Base-by-base conservation (phyloP, 2,329 filamentous ascomycete species). In the Bertia moriformis region DNA sequence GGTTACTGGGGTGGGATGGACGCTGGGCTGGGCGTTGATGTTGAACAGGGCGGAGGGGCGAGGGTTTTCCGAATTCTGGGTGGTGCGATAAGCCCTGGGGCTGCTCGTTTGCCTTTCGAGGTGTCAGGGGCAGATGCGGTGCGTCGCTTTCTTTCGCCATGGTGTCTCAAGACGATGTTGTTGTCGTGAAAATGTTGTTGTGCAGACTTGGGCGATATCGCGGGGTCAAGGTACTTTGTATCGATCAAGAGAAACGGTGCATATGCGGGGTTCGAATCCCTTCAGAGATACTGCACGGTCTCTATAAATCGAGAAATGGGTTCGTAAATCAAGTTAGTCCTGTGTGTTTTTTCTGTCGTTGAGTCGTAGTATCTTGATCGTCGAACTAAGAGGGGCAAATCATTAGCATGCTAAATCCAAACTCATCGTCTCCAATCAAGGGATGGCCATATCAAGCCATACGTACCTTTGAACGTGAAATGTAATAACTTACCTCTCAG, bases 51-150 rank as follows among this genome's bases (percentile, higher is more conserved):
- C 69, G 60, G 41, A 78, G 54, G 14, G 71, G 69, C 44, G 71
- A 75, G 2, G 73, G 61, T 47, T 69, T 67, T 39, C 73, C 73
- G 48, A 78, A 78, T 47, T 75, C 64, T 29, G 67, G 61, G 20
- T 61, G 56, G 13, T 57, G 49, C 7, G 15, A 7, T 12, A 56
- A 46, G 19, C 55, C 48, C 27, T 49, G 51, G 14, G 51, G 40
- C 24, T 55, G 52, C 19, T 60, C 51, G 38, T 55, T 54, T 13
- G 52, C 50, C 43, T 56, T 58, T 14, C 54, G 52, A 38, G 58
- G 53, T 22, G 51, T 53, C 32, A 52, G 48, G 4, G 54, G 51
- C 38, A 54, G 50, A 37, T 53, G 51, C 12, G 60, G 56, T 14
- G 63, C 61, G 42, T 65, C 63, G 43, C 66, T 59, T 57, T 72